A percentile compares a stretch with the other conserved stretches of the same genome.
Evolutionary conservation across 2,329 filamentous ascomycete genomes (phyloP).

Genomic region (Neonectria neomacrospora): DNA sequence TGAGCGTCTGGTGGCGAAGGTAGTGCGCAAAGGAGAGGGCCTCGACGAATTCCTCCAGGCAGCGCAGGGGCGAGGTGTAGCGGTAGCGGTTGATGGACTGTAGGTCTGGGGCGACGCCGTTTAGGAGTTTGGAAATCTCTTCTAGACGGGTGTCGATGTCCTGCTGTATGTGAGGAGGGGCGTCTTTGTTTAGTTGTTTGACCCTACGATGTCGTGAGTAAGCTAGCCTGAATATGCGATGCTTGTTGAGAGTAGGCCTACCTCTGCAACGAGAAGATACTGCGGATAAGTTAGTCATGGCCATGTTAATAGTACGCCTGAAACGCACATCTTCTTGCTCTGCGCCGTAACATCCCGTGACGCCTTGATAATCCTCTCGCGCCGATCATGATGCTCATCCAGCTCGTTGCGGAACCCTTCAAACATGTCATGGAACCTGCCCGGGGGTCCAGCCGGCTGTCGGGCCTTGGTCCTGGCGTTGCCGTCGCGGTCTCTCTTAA

Average conservation of each 20-base stretch:
- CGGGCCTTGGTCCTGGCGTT: slow-evolving; percentile 55
- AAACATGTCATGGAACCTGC: slow-evolving; percentile 78
- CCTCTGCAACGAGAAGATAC: slow-evolving; percentile 55
- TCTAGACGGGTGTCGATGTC: slow-evolving; percentile 76
- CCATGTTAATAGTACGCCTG: neutral
- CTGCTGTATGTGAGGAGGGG: slow-evolving; percentile 76
- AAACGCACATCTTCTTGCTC: slow-evolving; percentile 92
- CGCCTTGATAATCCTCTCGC: slow-evolving; percentile 89
- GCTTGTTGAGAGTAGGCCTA: slow-evolving; percentile 33
- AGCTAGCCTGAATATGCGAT: neutral
- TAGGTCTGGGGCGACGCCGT: slow-evolving; percentile 76
- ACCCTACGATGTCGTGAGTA: slow-evolving; percentile 60
- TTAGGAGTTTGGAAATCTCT: slow-evolving; percentile 77
- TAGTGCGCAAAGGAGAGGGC: slow-evolving; percentile 91
- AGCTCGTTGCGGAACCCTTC: slow-evolving; percentile 86
- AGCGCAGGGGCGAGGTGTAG: slow-evolving; percentile 82
- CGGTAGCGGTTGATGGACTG: slow-evolving; percentile 83
- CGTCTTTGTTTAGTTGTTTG: slow-evolving; percentile 67
- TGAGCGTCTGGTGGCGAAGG: slow-evolving; percentile 78
- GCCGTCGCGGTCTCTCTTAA: slow-evolving; percentile 66
- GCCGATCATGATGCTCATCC: slow-evolving; percentile 92
- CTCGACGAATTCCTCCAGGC: slow-evolving; percentile 95
- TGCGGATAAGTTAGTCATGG: slow-evolving; percentile 31
- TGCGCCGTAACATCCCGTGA: slow-evolving; percentile 92
- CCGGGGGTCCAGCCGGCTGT: slow-evolving; percentile 49